phyloP scores from a whole-genome alignment of 129 eudicot species.

The Silybum marianum region DNA sequence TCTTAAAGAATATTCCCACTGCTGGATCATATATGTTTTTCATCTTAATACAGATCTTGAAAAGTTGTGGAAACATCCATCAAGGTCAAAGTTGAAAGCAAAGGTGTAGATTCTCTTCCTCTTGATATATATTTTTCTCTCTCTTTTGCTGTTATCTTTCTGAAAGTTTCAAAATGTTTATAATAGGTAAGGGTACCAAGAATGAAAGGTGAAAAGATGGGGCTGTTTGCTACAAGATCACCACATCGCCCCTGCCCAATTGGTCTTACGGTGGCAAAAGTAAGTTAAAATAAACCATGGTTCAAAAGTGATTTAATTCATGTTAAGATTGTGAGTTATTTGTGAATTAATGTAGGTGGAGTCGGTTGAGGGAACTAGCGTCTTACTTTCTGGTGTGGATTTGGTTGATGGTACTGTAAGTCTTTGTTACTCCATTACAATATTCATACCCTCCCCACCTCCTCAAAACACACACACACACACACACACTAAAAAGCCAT shows the following conservation, averaged over 20 bases:
- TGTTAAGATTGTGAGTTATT: background rate
- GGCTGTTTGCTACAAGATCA: constrained; percentile 94
- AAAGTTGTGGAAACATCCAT: constrained; percentile 87
- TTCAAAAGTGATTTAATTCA: background rate
- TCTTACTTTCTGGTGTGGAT: constrained; percentile 93
- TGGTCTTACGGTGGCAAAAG: constrained; percentile 98
- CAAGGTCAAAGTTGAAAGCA: constrained; percentile 85
- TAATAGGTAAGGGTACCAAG: constrained; percentile 89
- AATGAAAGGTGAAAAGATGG: constrained; percentile 83
- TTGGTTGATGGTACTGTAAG: constrained; percentile 96
- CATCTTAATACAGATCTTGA: constrained; percentile 95
- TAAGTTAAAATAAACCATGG: background rate
- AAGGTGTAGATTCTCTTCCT: constrained; percentile 51
- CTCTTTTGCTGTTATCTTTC: background rate
- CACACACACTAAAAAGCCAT: background rate
- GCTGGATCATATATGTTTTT: constrained; percentile 92
- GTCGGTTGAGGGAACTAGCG: constrained; percentile 55
- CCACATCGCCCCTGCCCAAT: constrained; percentile 98
- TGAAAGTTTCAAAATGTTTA: background rate
- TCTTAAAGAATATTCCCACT: constrained; percentile 88
- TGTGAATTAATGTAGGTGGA: constrained; percentile 57
- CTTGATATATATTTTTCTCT: background rate
- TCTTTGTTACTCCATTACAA: constrained; percentile 9
- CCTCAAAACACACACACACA: background rate
- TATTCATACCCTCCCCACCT: background rate